These are phyloP conservation scores for Dissoconium aciculare DNA, from an alignment of 2,329 filamentous ascomycete genomes.

Conservation along the genomic window DNA sequence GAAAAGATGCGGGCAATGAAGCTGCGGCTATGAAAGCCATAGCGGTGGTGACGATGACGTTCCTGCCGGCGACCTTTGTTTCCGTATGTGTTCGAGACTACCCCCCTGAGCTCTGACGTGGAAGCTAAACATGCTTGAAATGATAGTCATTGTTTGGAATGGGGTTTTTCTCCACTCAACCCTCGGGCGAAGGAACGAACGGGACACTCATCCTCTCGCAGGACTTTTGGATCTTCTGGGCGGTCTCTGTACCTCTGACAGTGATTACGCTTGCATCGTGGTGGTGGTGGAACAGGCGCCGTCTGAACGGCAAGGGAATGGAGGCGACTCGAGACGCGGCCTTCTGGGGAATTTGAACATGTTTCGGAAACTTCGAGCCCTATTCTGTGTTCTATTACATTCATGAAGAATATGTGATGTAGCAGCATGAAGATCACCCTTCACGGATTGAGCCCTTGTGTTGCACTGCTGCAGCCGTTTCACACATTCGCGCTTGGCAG, in stretches of 20 bases:
- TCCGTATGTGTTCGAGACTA: constrained; percentile 8
- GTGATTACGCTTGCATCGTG: constrained; percentile 4
- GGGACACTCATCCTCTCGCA: too few relatives aligned
- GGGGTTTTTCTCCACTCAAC: too few relatives aligned
- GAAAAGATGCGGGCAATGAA: constrained; percentile 23
- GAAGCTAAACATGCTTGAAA: neutral
- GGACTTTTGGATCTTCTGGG: constrained; percentile 13
- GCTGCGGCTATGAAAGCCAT: constrained; percentile 32
- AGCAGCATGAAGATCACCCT: too few relatives aligned
- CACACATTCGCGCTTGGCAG: too few relatives aligned
- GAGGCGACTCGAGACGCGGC: too few relatives aligned
- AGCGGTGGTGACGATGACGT: constrained; percentile 26
- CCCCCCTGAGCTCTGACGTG: constrained; percentile 7
- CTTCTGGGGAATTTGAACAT: too few relatives aligned
- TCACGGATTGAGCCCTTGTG: too few relatives aligned
- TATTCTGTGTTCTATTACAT: too few relatives aligned
- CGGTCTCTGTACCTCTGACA: constrained; percentile 6
- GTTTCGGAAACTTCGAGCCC: too few relatives aligned
- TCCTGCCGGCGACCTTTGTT: constrained; percentile 16
- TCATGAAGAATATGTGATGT: too few relatives aligned
- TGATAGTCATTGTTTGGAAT: constrained; percentile 4
- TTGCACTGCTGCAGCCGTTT: too few relatives aligned
- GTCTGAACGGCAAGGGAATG: too few relatives aligned
- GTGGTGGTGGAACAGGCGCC: constrained; percentile 6
- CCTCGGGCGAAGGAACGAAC: neutral